Base-by-base conservation (phyloP, 148 eudicot species). In the Arctostaphylos glauca region DNA sequence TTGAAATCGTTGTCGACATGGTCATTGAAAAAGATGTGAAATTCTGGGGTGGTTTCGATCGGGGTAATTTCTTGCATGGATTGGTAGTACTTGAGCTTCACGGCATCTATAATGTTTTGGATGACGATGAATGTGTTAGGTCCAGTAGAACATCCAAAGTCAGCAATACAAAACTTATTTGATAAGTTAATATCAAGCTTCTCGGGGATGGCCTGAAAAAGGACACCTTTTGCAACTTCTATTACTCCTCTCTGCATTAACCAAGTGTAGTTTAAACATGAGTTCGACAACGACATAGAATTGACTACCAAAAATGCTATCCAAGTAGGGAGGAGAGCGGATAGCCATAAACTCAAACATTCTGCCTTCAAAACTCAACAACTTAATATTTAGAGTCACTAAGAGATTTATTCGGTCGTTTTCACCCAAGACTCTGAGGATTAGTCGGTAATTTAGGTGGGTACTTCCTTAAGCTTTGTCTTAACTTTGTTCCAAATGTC, bases 11-110 rank as follows among this genome's bases (percentile, higher is more conserved):
- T 83, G 46, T 46, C n/a, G n/a, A n/a, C 9, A 0, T 16, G 50
- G 66, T 83, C 84, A 5, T 76, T 83, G 60, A 83, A 83, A 74
- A 83, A 77, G 47, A 83, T 64, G 21, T 83, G 84, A 18, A 83
- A 83, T 41, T 43, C 59, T 3, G 18, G 81, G 60, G 6, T 67
- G 3, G 44, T 19, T 8, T 25, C 8, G 5, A 0, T 64, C 2
- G 38, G 15, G 12, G 0, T 15, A 1, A 31, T 12, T 13, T n/a
- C 8, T 0, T 55, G 18, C 6, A 18, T 15, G 14, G 47, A 55
- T 15, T 15, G 59, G 15, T 64, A 31, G 15, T 64, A 31, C 53
- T 76, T 38, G 19, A 53, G 56, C 23, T 13, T 59, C 23, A 77
- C 75, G 31, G 59, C 74, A 13, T 76, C 81, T 8, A 83, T 66